Conservation (phyloP, 352 stramenopile genomes). For the Plasmopara muralis region DNA sequence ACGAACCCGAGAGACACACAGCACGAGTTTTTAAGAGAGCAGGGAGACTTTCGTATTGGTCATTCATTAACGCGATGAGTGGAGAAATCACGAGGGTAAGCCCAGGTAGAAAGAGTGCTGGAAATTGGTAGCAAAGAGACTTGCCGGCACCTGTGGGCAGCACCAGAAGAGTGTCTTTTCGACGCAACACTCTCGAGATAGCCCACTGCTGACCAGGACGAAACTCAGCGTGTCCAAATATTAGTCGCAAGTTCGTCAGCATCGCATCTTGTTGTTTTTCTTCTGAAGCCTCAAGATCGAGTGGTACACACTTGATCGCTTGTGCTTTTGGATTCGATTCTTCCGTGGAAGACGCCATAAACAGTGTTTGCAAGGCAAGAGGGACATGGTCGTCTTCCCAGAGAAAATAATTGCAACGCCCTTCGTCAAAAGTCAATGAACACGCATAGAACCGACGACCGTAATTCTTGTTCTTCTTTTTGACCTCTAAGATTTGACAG, state of each 20-base stretch:
- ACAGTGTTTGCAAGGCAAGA: constrained; percentile 52
- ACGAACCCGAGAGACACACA: constrained; percentile 47
- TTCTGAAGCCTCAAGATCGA: constrained; percentile 43
- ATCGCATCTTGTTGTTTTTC: constrained; percentile 41
- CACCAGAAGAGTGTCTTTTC: constrained; percentile 84
- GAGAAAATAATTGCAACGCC: constrained; percentile 76
- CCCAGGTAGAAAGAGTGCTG: constrained; percentile 69
- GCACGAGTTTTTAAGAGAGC: constrained; percentile 46
- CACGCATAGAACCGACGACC: constrained; percentile 68
- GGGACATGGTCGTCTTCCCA: constrained; percentile 76
- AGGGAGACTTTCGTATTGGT: constrained; percentile 85
- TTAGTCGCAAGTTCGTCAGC: constrained; percentile 64
- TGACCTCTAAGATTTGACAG: constrained; percentile 57
- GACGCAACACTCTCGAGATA: constrained; percentile 63
- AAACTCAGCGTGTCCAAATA: constrained; percentile 82
- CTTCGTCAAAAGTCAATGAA: constrained; percentile 62
- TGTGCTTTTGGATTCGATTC: constrained; percentile 20
- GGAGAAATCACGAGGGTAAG: constrained; percentile 91
- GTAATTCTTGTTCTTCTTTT: constrained; percentile 85
- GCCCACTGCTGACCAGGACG: constrained; percentile 79
- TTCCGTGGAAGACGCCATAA: constrained; percentile 19
- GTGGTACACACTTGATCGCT: constrained; percentile 38
- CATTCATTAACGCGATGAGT: constrained; percentile 91
- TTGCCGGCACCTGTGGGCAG: constrained; percentile 98
- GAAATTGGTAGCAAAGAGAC: constrained; percentile 97